Conservation (phyloP, 2,329 filamentous ascomycete genomes). For the Spiromastix sp. region DNA sequence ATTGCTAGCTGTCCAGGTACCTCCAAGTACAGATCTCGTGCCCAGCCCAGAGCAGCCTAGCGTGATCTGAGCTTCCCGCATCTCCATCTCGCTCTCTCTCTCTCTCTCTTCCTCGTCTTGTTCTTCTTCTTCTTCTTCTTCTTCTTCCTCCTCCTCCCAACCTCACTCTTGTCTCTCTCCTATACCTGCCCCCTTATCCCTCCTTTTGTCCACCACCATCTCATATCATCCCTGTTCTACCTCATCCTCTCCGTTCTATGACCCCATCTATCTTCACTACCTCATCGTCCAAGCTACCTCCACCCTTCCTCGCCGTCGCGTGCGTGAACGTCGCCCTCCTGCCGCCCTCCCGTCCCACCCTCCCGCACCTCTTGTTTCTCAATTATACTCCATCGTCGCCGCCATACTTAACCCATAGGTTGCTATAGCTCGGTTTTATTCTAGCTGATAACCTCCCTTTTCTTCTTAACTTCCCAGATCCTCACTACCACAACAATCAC, state of each 20-base stretch:
- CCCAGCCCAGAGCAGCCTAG: background rate
- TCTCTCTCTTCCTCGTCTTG: slow-evolving; percentile 11
- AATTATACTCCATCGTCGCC: background rate
- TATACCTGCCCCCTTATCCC: slow-evolving; percentile 6
- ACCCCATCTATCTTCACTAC: background rate
- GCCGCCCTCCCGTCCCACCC: slow-evolving; percentile 3
- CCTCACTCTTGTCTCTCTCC: slow-evolving; percentile 8
- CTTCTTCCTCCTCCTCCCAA: slow-evolving; percentile 10
- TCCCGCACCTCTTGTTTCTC: slow-evolving; percentile 4
- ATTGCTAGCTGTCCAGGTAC: background rate
- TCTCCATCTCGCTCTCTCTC: slow-evolving; percentile 10
- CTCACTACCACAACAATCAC: background rate
- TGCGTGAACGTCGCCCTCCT: too few species aligned
- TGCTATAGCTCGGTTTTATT: slow-evolving; percentile 25
- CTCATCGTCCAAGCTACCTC: background rate
- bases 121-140: slow-evolving; percentile 11
- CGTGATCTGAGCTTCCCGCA: slow-evolving; percentile 5
- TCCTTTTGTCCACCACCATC: slow-evolving; percentile 5
- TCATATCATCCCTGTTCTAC: slow-evolving; percentile 6
- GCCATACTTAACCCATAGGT: slow-evolving; percentile 20
- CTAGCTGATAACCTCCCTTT: slow-evolving; percentile 20
- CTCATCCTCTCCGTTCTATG: slow-evolving; percentile 1
- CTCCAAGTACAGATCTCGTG: background rate
- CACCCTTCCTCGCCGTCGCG: slow-evolving; percentile 5
- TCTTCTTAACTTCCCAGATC: slow-evolving; percentile 11